Conservation (phyloP, 1,284 basidiomycete genomes). For the Malassezia cuniculi region DNA sequence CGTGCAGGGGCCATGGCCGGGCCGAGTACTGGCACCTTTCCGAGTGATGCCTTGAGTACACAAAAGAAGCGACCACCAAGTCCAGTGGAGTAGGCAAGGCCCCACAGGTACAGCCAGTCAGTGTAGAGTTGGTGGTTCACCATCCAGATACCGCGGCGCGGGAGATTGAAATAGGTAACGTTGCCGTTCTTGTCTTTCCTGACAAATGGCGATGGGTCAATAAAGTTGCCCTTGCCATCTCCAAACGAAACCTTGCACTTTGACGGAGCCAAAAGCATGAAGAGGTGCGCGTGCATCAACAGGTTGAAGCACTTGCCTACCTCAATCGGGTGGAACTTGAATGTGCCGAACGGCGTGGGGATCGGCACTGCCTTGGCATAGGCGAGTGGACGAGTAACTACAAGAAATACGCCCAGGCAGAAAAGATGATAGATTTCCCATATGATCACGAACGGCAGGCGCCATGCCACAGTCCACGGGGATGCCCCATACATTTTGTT, state of each 20-base stretch:
- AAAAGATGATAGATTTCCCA: too few relatives aligned
- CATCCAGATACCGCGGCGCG: neutral
- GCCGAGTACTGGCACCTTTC: neutral
- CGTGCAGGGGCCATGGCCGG: neutral
- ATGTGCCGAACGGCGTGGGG: too few relatives aligned
- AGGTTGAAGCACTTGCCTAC: too few relatives aligned
- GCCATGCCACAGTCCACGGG: too few relatives aligned
- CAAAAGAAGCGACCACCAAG: neutral
- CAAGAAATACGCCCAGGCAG: too few relatives aligned
- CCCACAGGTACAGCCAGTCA: conserved; percentile 8
- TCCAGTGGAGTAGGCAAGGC: neutral
- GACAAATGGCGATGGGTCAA: neutral
- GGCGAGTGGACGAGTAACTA: too few relatives aligned
- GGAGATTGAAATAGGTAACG: neutral
- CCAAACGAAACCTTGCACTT: neutral
- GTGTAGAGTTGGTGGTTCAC: conserved; percentile 7
- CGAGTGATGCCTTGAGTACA: conserved; percentile 1
- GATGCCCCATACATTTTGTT: too few relatives aligned
- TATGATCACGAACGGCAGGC: too few relatives aligned
- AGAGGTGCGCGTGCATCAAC: too few relatives aligned
- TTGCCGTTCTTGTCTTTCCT: neutral
- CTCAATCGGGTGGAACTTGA: too few relatives aligned
- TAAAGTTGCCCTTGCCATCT: neutral
- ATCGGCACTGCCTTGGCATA: too few relatives aligned
- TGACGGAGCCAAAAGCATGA: neutral